These are phyloP conservation scores for Colletotrichum phormii DNA, from an alignment of 2,329 filamentous ascomycete genomes.

Conservation along the genomic window DNA sequence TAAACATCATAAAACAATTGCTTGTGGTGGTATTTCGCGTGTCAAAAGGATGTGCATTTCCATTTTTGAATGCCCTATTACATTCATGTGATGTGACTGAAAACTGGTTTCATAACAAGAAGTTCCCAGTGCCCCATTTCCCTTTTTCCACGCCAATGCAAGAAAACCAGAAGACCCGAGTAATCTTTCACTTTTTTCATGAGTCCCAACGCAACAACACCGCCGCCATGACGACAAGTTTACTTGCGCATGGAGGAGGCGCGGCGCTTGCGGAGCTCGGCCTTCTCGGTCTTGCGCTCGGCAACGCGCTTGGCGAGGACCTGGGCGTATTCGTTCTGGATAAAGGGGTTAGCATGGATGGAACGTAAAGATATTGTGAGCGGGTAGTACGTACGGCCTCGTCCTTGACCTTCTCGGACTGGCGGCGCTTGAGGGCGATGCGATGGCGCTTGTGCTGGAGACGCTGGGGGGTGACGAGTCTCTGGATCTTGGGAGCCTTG, in stretches of 20 bases:
- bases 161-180: conserved; percentile 53
- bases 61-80: conserved; percentile 52
- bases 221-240: conserved; percentile 46
- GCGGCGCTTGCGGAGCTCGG: conserved; percentile 95
- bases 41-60: conserved; percentile 45
- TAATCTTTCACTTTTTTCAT: conserved; percentile 42
- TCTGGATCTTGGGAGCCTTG: conserved; percentile 99
- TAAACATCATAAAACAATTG: conserved; percentile 25
- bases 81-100: conserved; percentile 47
- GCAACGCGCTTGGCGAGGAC: conserved; percentile 96
- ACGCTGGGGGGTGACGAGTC: conserved; percentile 98
- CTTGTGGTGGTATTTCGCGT: conserved; percentile 34
- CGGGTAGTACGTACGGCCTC: conserved; percentile 80
- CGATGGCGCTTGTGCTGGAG: conserved; percentile 99
- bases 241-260: conserved; percentile 96
- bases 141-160: conserved; percentile 52
- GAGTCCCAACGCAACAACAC: conserved; percentile 40
- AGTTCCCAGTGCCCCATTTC: conserved; percentile 39
- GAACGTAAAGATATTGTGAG: not conserved
- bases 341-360: conserved; percentile 48
- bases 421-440: conserved; percentile 97
- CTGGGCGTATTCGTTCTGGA: conserved; percentile 94
- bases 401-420: conserved; percentile 97
- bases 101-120: conserved; percentile 12
- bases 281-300: conserved; percentile 95